Base-by-base conservation (phyloP, 2,329 filamentous ascomycete species). In the Fusarium liriodendri region DNA sequence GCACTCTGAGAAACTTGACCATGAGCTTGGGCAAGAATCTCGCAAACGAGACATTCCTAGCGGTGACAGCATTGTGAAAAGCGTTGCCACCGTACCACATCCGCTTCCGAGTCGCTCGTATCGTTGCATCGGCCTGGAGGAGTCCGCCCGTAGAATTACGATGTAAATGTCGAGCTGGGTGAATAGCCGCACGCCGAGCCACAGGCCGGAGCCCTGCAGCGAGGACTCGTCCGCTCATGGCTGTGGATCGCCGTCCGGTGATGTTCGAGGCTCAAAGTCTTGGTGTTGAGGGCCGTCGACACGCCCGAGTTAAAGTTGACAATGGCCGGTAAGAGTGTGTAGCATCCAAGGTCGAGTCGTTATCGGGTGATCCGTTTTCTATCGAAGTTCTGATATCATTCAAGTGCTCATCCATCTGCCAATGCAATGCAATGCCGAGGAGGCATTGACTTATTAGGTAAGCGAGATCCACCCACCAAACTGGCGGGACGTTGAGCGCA, bases 1-100 rank as follows among this genome's bases (percentile, higher is more conserved):
- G 97, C 64, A 98, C 87, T 66, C 95, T 91, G 38, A 92, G 89
- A 77, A 99, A 93, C 85, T 98, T 99, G 80, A 97, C 84, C n/a
- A 97, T 91, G 60, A 99, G 88, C 81, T 94, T 96, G 2, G 97
- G 97, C 35, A 99, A 85, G 69, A 92, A 87, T 58, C 91, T 86
- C 50, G 84, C 88, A 77, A 92, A 93, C 8, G 90, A 92, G 27
- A 87, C 90, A 81, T 92, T 92, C 66, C 91, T 88, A 11, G 88
- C 87, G 57, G 87, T 85, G 55, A 92, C 90, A 40, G 89, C 89
- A 86, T 98, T 97, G 83, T 98, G 95, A 76, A 98, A 94, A 25
- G 92, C 89, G 79, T 94, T 97, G 60, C 93, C 93, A 14, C 92
- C 87, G n/a, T 94, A 92, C 92, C 94, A 97, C 82, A 92, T 88